Base-by-base conservation (phyloP, 2,329 filamentous ascomycete genomes). In the Xylariaceae sp. region DNA sequence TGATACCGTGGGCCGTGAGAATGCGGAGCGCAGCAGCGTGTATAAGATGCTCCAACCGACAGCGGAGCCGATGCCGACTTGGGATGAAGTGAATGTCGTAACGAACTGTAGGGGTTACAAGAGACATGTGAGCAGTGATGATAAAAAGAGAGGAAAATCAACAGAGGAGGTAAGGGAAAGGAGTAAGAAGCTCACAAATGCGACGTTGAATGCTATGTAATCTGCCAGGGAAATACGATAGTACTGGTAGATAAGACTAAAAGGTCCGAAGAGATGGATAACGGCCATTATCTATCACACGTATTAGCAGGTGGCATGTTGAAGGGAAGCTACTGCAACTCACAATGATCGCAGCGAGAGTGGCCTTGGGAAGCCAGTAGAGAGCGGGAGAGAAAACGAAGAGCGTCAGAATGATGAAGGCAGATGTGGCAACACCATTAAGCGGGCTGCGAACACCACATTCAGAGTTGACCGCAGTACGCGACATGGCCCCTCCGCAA, bases 351-450 rank as follows among this genome's bases (percentile, higher is more conserved):
- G 80, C 82, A 1, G 82, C 75, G 1, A 85, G 69, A 0, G 79
- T 82, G 0, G 81, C 73, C 54, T 83, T 82, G 1, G 82, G 82
- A n/a, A 85, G 80, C 79, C 80, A 86, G 64, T 80, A 83, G 0
- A 86, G 69, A 0, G 77, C 75, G 0, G 75, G 76, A 0, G 76
- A 76, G 29, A 85, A 73, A 47, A 80, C 73, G 56, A 80, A 85
- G 21, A 85, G 75, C 17, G 75, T 79, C 2, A 85, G 61, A 6
- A 85, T 65, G 16, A 85, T 79, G 38, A 82, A 77, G 4, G 72
- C 79, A 2, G 79, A 75, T 0, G 82, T 83, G 43, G 85, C 68
- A 19, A 81, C 53, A 4, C 81, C 80, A 34, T 76, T 80, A 0
- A 83, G 65, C 0, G 82, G 82, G 5, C 77, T 81, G 49, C 74